Evolutionary conservation across 2,329 filamentous ascomycete species (phyloP).

Genomic region (Ceratocystis papillata): DNA sequence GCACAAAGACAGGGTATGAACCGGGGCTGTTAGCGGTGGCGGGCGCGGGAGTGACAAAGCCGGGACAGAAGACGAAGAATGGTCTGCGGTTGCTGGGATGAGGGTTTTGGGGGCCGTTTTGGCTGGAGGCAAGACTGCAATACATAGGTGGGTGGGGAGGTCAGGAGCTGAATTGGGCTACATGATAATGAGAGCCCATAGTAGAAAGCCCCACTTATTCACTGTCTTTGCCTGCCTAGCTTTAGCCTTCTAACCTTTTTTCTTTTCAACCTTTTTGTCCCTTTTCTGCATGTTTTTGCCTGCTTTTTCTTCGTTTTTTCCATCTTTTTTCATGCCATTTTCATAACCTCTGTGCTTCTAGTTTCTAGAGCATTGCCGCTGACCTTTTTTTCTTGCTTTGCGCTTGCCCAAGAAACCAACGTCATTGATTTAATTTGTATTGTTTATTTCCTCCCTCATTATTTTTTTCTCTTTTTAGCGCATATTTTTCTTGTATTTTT

Average conservation of each 20-base stretch:
- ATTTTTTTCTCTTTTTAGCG: background rate
- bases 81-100: conserved; percentile 51
- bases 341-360: too few relatives aligned
- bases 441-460: background rate
- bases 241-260: background rate
- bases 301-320: background rate
- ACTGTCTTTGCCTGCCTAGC: background rate
- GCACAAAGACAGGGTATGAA: conserved; percentile 35
- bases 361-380: too few relatives aligned
- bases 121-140: too few relatives aligned
- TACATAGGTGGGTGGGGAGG: too few relatives aligned
- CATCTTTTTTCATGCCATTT: background rate
- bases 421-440: conserved; percentile 10
- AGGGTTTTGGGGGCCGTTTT: conserved; percentile 23
- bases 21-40: conserved; percentile 41
- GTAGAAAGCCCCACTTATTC: background rate
- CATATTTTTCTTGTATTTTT: background rate
- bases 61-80: conserved; percentile 57
- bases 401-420: background rate
- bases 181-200: background rate
- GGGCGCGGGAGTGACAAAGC: conserved; percentile 48
- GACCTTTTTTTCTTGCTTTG: background rate
- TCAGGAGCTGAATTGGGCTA: too few relatives aligned
- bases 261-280: background rate
- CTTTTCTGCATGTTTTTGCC: background rate